Conservation (phyloP, 1,284 basidiomycete genomes). For the Vanrija sp. region DNA sequence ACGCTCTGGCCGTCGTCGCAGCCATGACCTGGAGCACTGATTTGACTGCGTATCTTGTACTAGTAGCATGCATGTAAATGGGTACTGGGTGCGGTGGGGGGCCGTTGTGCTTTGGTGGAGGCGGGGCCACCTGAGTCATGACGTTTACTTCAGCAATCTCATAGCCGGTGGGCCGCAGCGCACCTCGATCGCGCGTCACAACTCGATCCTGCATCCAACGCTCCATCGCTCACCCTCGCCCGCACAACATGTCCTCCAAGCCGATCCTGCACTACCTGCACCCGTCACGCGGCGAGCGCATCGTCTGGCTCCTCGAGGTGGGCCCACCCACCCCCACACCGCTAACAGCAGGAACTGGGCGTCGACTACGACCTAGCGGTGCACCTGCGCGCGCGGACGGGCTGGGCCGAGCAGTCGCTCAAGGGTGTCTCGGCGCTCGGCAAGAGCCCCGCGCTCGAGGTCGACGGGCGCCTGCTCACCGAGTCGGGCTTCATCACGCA, state of each 20-base stretch:
- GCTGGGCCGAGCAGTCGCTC: slow-evolving; percentile 24
- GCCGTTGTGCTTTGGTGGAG: too few relatives aligned
- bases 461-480: slow-evolving; percentile 28
- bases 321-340: neutral
- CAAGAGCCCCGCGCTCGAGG: slow-evolving; percentile 30
- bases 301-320: slow-evolving; percentile 26
- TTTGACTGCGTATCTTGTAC: neutral
- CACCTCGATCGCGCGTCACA: too few relatives aligned
- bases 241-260: slow-evolving; percentile 1
- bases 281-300: slow-evolving; percentile 30
- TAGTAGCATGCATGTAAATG: neutral
- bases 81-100: neutral
- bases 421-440: slow-evolving; percentile 30
- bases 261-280: slow-evolving; percentile 41
- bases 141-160: too few relatives aligned
- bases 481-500: slow-evolving; percentile 39
- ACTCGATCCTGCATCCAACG: too few relatives aligned
- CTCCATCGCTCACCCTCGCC: too few relatives aligned
- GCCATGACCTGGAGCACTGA: too few relatives aligned
- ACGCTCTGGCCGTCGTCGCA: slow-evolving; percentile 11
- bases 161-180: too few relatives aligned
- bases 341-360: slow-evolving; percentile 22
- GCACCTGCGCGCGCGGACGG: slow-evolving; percentile 25
- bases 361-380: slow-evolving; percentile 35
- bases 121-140: too few relatives aligned